Base-by-base conservation (phyloP, 805 yeast species). In the Schwanniomyces sp. region DNA sequence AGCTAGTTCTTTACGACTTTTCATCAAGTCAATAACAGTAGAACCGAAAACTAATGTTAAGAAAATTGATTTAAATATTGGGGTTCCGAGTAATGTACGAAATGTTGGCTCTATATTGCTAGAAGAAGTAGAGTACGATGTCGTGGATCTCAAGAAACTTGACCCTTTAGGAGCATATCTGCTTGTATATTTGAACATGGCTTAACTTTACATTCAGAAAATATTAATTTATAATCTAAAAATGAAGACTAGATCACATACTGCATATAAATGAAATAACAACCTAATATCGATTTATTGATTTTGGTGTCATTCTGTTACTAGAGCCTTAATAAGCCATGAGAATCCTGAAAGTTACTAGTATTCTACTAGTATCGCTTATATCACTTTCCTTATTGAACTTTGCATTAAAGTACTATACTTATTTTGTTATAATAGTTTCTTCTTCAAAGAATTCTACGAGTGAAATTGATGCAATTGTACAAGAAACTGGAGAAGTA, bases 21-120 rank as follows among this genome's bases (percentile, higher is more conserved):
- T 64, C 68, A 76, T 75, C 37, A 74, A 66, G 48, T 79, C 81
- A 30, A 79, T 67, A 4, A 75, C 79, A 4, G 74, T 73, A 2
- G 82, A 69, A 6, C 77, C 76, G 52, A 74, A 69, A 10, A 72
- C 52, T 14, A 73, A 47, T 5, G 75, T 65, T 37, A 71, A 61
- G 16, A 72, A 48, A 7, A 72, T 56, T 11, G 76, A 63, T 56
- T 74, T 74, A 47, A 70, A 54, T 7, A 70, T 59, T 7, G 76
- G 70, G 0, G 70, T 62, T 30, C 52, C 56, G 27, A 71, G 47
- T n/a, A 70, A 48, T 34, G 63, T 69, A 11, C 66, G 51, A 11
- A 39, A 24, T 38, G 14, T 30, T 6, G 71, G 59, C 28, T 56
- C 54, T 9, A 26, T 26, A 16, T 17, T 17, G 12, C 28, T 17